phyloP scores from a whole-genome alignment of 805 yeast genomes.

The Tetrapisispora iriomotensis region DNA sequence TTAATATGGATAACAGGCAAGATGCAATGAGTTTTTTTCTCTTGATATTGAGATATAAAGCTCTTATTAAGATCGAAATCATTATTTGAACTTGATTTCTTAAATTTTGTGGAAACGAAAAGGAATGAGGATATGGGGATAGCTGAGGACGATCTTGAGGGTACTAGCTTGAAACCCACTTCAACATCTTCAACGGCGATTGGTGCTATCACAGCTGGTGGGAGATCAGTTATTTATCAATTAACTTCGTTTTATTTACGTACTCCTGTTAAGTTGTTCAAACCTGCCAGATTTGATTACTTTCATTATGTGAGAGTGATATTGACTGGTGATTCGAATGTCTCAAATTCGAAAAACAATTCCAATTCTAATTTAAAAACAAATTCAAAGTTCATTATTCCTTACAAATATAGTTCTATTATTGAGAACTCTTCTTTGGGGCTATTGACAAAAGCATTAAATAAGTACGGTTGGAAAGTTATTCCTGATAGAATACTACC shows the following conservation, averaged over 20 bases:
- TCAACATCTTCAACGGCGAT: slow-evolving; percentile 36
- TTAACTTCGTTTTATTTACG: slow-evolving; percentile 68
- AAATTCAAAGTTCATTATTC: slow-evolving; percentile 3
- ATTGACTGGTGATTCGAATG: slow-evolving; percentile 24
- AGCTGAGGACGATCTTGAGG: background rate
- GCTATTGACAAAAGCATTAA: slow-evolving; percentile 58
- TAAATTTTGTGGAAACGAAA: no score
- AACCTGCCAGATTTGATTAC: slow-evolving; percentile 87
- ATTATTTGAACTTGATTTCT: no score
- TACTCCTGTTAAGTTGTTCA: slow-evolving; percentile 72
- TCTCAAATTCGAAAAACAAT: background rate
- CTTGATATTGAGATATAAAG: no score
- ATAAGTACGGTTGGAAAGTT: slow-evolving; percentile 74
- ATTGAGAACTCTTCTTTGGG: slow-evolving; percentile 72
- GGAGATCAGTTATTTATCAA: slow-evolving; percentile 75
- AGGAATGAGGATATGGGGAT: no score
- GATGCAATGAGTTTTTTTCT: slow-evolving; percentile 1
- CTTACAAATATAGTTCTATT: background rate
- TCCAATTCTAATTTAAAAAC: slow-evolving; percentile 9
- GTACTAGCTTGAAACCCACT: background rate
- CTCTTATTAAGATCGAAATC: no score
- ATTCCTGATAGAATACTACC: slow-evolving; percentile 76
- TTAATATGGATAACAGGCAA: background rate
- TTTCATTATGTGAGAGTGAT: slow-evolving; percentile 54
- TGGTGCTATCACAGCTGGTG: slow-evolving; percentile 76